Conservation (phyloP, 2,329 filamentous ascomycete genomes). For the Neonectria hederae region DNA sequence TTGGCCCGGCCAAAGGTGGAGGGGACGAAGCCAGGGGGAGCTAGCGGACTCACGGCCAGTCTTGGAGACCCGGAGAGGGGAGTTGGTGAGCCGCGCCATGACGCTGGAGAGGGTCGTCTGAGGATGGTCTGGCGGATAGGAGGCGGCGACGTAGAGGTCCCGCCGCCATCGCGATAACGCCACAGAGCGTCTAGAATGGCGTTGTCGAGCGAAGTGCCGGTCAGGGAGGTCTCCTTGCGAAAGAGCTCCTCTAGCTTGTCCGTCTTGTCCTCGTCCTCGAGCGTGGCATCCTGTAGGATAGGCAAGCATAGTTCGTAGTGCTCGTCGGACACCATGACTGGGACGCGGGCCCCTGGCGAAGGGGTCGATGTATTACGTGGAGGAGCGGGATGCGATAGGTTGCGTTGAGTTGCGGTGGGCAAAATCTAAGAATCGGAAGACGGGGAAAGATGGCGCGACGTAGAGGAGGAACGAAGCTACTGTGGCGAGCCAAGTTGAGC, state of each 20-base stretch:
- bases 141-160: conserved; percentile 76
- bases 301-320: conserved; percentile 92
- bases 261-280: conserved; percentile 95
- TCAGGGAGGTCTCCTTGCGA: conserved; percentile 78
- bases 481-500: conserved; percentile 24
- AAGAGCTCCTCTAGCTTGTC: conserved; percentile 90
- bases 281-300: conserved; percentile 80
- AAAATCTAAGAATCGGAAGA: conserved; percentile 25
- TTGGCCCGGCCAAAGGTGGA: conserved; percentile 78
- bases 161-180: conserved; percentile 78
- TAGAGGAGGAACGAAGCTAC: conserved; percentile 25
- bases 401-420: conserved; percentile 5
- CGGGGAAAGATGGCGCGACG: conserved; percentile 21
- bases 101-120: conserved; percentile 89
- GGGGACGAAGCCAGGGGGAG: conserved; percentile 83
- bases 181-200: conserved; percentile 90
- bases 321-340: conserved; percentile 88
- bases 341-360: conserved; percentile 28
- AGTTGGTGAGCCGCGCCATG: conserved; percentile 87
- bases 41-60: conserved; percentile 81
- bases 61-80: conserved; percentile 85
- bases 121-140: conserved; percentile 89
- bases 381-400: background rate
- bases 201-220: conserved; percentile 84
- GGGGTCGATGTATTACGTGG: conserved; percentile 21